phyloP scores from a whole-genome alignment of 2,329 filamentous ascomycete species.

The Sphaerostilbella broomeana region DNA sequence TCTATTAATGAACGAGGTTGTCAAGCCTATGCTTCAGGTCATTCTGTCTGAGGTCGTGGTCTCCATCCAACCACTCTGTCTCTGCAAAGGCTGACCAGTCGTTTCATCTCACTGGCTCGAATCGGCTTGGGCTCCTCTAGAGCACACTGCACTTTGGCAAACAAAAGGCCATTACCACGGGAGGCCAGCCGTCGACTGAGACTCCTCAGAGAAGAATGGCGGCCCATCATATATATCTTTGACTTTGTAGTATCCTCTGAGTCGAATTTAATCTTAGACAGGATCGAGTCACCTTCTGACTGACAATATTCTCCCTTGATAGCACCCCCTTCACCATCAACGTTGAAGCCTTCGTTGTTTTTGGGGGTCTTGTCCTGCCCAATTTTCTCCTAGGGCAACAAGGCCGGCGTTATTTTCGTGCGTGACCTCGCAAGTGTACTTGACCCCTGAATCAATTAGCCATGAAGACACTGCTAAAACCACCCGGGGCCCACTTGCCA shows the following conservation, averaged over 20 bases:
- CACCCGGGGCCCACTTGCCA: not conserved
- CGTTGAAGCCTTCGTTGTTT: slow-evolving; percentile 16
- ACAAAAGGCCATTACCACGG: slow-evolving; percentile 17
- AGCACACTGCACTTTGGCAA: slow-evolving; percentile 23
- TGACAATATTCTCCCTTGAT: too few species aligned
- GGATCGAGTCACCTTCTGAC: too few species aligned
- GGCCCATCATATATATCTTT: not conserved
- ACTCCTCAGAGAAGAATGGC: slow-evolving; percentile 12
- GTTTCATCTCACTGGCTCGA: slow-evolving; percentile 23
- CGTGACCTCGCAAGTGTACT: not conserved
- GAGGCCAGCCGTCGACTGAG: slow-evolving; percentile 17
- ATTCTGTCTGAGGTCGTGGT: slow-evolving; percentile 8
- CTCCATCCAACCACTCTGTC: slow-evolving; percentile 10
- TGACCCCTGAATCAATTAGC: not conserved
- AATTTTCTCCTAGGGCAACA: not conserved
- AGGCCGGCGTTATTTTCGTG: not conserved
- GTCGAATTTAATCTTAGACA: too few species aligned
- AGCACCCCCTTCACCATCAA: slow-evolving; percentile 18
- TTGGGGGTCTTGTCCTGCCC: too few species aligned
- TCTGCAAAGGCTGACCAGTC: slow-evolving; percentile 20
- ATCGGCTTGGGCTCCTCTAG: slow-evolving; percentile 28
- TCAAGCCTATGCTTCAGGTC: too few species aligned
- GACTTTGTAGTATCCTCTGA: too few species aligned
- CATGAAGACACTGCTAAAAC: not conserved
- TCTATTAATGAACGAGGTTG: not conserved